Evolutionary conservation across 2,329 filamentous ascomycete species (phyloP).

Genomic region (Alternaria rosae): DNA sequence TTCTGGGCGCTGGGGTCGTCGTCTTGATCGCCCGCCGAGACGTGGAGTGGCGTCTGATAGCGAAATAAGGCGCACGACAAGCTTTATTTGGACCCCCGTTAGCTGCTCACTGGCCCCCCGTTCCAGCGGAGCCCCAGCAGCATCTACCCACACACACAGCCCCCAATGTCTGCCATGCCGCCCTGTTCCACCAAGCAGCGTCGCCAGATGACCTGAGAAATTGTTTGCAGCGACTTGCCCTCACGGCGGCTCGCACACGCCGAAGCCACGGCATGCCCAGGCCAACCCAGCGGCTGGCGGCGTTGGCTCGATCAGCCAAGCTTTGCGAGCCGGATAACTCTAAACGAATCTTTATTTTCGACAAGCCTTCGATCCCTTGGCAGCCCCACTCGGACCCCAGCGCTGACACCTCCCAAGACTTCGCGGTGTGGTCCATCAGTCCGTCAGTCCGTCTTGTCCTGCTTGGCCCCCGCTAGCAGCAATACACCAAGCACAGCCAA

Average conservation of each 20-base stretch:
- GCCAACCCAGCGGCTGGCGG: conserved; percentile 24
- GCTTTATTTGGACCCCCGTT: conserved; percentile 49
- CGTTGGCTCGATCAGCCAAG: conserved; percentile 36
- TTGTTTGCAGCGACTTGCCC: not conserved
- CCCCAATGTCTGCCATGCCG: conserved; percentile 2
- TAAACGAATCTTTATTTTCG: conserved; percentile 44
- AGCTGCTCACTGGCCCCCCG: conserved; percentile 25
- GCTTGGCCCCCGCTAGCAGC: conserved; percentile 27
- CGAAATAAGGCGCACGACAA: conserved; percentile 48
- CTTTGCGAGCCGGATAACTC: conserved; percentile 40
- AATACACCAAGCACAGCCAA: conserved; percentile 30
- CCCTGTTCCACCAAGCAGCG: not conserved
- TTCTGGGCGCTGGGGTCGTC: conserved; percentile 40
- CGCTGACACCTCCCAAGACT: conserved; percentile 39
- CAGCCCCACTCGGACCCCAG: conserved; percentile 25
- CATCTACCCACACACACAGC: conserved; percentile 7
- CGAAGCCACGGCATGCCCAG: conserved; percentile 25
- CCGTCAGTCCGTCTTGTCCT: conserved; percentile 38
- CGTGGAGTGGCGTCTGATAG: conserved; percentile 48
- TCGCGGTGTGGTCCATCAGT: conserved; percentile 16
- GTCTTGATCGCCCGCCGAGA: conserved; percentile 46
- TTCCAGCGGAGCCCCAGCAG: conserved; percentile 18
- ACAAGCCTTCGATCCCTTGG: conserved; percentile 48
- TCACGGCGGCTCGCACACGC: not conserved
- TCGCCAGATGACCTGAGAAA: not conserved